Evolutionary conservation across 2,329 filamentous ascomycete species (phyloP).

Genomic region (Xylariales sp.): DNA sequence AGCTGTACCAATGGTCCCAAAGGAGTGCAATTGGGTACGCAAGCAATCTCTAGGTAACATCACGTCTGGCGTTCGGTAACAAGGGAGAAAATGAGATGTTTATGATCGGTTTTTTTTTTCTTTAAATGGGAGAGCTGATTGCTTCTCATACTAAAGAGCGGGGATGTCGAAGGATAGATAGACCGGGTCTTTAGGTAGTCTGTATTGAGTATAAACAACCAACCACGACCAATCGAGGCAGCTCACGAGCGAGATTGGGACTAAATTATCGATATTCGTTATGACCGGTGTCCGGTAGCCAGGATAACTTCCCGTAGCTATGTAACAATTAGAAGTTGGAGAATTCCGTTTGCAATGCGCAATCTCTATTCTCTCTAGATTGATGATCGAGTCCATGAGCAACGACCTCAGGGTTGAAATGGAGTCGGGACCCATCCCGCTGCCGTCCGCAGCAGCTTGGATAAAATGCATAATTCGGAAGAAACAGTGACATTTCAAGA

Average conservation of each 20-base stretch:
- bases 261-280: neutral
- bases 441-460: neutral
- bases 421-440: conserved; percentile 9
- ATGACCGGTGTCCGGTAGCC: neutral
- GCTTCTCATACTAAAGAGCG: conserved; percentile 29
- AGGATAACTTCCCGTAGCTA: no score
- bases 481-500: conserved; percentile 19
- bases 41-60: conserved; percentile 7
- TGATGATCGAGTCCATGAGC: conserved; percentile 29
- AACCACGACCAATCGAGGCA: conserved; percentile 7
- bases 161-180: neutral
- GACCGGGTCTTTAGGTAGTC: conserved; percentile 11
- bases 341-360: neutral
- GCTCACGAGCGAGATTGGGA: conserved; percentile 21
- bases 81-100: conserved; percentile 21
- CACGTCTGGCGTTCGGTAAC: conserved; percentile 28
- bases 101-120: neutral
- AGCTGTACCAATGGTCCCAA: neutral
- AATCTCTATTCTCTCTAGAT: conserved; percentile 4
- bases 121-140: conserved; percentile 23
- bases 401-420: neutral
- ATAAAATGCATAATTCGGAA: conserved; percentile 16
- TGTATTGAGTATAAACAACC: conserved; percentile 28
- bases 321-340: neutral
- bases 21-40: neutral